Evolutionary conservation across 2,329 filamentous ascomycete species (phyloP).

Genomic region (Colletotrichum cuscutae): DNA sequence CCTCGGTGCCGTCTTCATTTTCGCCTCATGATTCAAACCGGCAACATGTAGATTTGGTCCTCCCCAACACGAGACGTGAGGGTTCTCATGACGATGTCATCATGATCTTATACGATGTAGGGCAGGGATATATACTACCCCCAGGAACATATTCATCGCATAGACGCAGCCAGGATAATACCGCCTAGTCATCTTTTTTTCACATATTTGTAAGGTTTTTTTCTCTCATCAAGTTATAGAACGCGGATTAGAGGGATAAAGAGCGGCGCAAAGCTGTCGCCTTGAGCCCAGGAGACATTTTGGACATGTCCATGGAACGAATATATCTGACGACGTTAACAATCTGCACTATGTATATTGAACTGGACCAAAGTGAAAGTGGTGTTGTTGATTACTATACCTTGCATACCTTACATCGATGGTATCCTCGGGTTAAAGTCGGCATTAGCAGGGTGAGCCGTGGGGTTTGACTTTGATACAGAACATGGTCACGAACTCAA

Average conservation of each 20-base stretch:
- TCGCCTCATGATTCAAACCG: neutral
- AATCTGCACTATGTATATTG: neutral
- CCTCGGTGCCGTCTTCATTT: neutral
- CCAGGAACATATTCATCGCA: neutral
- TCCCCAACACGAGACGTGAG: neutral
- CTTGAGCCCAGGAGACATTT: neutral
- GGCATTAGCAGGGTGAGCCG: neutral
- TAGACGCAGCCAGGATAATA: slow-evolving; percentile 10
- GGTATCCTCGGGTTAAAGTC: neutral
- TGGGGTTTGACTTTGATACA: slow-evolving; percentile 4
- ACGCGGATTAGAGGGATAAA: neutral
- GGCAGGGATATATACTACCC: neutral
- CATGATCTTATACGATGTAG: neutral
- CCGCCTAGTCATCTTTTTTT: neutral
- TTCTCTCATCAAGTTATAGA: slow-evolving; percentile 1
- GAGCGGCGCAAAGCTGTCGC: neutral
- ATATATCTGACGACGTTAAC: neutral
- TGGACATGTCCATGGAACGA: neutral
- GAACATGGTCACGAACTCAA: neutral
- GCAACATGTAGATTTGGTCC: neutral
- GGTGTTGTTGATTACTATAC: neutral
- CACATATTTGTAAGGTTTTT: neutral
- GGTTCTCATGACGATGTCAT: neutral
- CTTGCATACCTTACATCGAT: neutral
- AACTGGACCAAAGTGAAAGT: neutral